Conservation (phyloP, 2,329 filamentous ascomycete genomes). For the Fusarium redolens region DNA sequence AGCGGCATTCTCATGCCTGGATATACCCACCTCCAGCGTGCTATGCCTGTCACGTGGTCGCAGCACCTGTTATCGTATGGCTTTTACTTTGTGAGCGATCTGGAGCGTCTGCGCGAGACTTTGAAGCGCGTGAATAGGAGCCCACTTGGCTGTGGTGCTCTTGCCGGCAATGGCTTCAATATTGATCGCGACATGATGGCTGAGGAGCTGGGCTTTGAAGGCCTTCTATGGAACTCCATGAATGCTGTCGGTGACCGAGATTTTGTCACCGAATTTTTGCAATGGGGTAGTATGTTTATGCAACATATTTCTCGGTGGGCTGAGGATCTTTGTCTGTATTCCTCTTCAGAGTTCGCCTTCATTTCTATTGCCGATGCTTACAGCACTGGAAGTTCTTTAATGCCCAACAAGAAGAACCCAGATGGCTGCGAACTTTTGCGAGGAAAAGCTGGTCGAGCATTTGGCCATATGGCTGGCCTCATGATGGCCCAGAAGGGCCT, state of each 20-base stretch:
- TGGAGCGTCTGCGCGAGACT: conserved; percentile 41
- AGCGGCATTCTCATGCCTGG: conserved; percentile 47
- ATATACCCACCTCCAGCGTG: conserved; percentile 45
- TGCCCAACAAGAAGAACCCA: conserved; percentile 40
- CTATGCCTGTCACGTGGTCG: conserved; percentile 39
- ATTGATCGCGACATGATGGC: conserved; percentile 49
- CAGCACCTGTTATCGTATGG: conserved; percentile 44
- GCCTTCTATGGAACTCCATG: conserved; percentile 76
- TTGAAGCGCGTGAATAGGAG: conserved; percentile 42
- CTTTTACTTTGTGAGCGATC: conserved; percentile 39
- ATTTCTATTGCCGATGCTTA: conserved; percentile 34
- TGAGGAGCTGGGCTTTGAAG: conserved; percentile 57
- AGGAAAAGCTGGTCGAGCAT: conserved; percentile 44
- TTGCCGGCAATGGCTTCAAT: conserved; percentile 45
- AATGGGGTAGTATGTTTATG: conserved; percentile 77
- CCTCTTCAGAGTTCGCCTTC: conserved; percentile 41
- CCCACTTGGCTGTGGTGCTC: conserved; percentile 43
- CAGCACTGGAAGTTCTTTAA: conserved; percentile 36
- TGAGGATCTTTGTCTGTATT: conserved; percentile 75
- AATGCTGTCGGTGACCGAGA: conserved; percentile 77
- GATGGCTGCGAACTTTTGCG: conserved; percentile 44
- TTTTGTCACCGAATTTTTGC: conserved; percentile 77
- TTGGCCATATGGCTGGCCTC: conserved; percentile 62
- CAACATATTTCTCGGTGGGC: conserved; percentile 77
- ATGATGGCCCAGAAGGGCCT: conserved; percentile 74